Evolutionary conservation across 305 asterid species (phyloP).

Genomic region (Petunia hybrid): DNA sequence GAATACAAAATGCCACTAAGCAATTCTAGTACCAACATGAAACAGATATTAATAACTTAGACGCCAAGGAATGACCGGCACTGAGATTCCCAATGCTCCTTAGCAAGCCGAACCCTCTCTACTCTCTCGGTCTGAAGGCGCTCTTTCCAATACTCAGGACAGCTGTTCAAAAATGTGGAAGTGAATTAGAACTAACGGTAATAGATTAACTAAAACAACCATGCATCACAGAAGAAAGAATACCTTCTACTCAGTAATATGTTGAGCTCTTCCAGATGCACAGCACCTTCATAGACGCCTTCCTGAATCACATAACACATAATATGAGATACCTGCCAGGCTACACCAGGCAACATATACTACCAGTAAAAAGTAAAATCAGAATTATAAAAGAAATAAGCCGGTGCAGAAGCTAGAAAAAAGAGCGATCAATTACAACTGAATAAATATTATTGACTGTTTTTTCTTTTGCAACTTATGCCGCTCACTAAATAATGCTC

Average conservation of each 20-base stretch:
- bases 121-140: slow-evolving; percentile 69
- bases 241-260: slow-evolving; percentile 76
- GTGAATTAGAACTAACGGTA: background rate
- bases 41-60: slow-evolving; percentile 35
- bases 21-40: background rate
- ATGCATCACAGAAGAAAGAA: slow-evolving; percentile 1
- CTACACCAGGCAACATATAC: background rate
- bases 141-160: slow-evolving; percentile 81
- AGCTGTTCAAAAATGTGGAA: slow-evolving; percentile 52
- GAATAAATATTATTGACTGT: background rate
- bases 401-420: slow-evolving; percentile 14
- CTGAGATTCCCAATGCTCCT: slow-evolving; percentile 93
- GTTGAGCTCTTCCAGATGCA: slow-evolving; percentile 89
- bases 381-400: background rate
- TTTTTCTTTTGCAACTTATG: slow-evolving; percentile 9
- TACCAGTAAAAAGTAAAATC: slow-evolving; percentile 14
- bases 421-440: background rate
- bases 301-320: slow-evolving; percentile 48
- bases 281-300: slow-evolving; percentile 74
- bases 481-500: background rate
- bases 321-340: background rate
- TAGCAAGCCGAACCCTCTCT: slow-evolving; percentile 76
- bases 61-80: slow-evolving; percentile 75
- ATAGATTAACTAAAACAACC: background rate
- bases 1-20: background rate